phyloP scores from a whole-genome alignment of 192 early-diverging fungal species.

The Backusella sp. region DNA sequence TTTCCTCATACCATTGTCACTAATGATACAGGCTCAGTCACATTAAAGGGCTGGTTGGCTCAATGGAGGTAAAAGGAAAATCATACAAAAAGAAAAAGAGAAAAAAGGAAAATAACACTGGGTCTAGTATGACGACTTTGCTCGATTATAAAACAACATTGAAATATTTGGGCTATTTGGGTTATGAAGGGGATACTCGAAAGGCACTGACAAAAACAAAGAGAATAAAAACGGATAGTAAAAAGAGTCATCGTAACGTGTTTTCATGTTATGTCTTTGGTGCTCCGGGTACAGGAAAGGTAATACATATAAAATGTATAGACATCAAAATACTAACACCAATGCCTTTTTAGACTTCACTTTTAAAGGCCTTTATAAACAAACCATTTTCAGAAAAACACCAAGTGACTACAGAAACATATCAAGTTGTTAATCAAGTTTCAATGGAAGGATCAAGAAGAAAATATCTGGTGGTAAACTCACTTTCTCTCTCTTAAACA shows the following conservation, averaged over 20 bases:
- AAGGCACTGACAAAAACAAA: slow-evolving; percentile 81
- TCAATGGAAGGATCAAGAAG: slow-evolving; percentile 86
- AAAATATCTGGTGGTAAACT: slow-evolving; percentile 90
- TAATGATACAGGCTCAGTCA: slow-evolving; percentile 84
- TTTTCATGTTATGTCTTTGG: slow-evolving; percentile 96
- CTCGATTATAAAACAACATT: slow-evolving; percentile 88
- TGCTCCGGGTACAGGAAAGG: slow-evolving; percentile 89
- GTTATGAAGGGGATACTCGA: slow-evolving; percentile 88
- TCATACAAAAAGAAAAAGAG: not conserved
- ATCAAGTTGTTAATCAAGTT: slow-evolving; percentile 90
- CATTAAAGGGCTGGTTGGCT: slow-evolving; percentile 93
- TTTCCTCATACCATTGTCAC: slow-evolving; percentile 90
- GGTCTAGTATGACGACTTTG: slow-evolving; percentile 88
- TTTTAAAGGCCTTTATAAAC: slow-evolving; percentile 85
- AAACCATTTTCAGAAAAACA: slow-evolving; percentile 79
- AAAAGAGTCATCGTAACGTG: slow-evolving; percentile 83
- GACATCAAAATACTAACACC: too few species aligned
- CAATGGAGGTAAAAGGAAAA: slow-evolving; percentile 81
- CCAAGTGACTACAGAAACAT: slow-evolving; percentile 68
- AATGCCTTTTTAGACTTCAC: slow-evolving; percentile 51
- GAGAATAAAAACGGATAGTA: slow-evolving; percentile 67
- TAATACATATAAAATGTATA: slow-evolving; percentile 22
- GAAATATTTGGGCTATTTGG: slow-evolving; percentile 95
- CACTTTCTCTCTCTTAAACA: not conserved
- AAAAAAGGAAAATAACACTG: not conserved